Evolutionary conservation across 2,329 filamentous ascomycete species (phyloP), one percentile per base, ranked within the genome.

Genomic region (Colletotrichum tanaceti): DNA sequence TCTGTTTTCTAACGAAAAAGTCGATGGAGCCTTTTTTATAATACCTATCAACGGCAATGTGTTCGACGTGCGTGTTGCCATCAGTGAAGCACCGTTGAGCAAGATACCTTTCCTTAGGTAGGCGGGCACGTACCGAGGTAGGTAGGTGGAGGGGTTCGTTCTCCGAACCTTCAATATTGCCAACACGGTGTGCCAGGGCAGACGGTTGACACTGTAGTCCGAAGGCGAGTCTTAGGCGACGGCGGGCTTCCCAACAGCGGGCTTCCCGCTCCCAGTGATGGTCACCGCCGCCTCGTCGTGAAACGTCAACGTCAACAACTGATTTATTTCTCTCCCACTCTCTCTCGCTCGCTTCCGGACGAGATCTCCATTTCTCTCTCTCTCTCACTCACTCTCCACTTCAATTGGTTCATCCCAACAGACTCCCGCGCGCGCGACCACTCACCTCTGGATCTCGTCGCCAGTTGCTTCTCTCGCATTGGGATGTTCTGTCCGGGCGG

Each of bases 1-100:
- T 58, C 32, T 66, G 44, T 65, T 55, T 68, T 65, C 43, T 66
- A 52, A 69, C 66, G 63, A 61, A 69, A 68, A 69, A 69, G 62
- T 66, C 54, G 63, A 65, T 57, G 50, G 66, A 69, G 43, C 58
- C 52, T 46, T 47, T 47, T 55, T 49, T 41, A 67, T 20, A 38
- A 43, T 35, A 35, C 32, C 7, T 35, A 35, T 35, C 2, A 35
- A 35, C 7, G 32, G 7, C 32, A 35, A 10, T 9, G 9, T 35
- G n/a, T 7, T 5, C 11, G 20, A 13, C 1, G 39, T 47, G 28
- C 50, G 9, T 38, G 22, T 47, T 41, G 20, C 13, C 38, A 22
- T 24, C 1, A 58, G 35, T 43, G 9, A 49, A 18, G 32, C 3
- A 35, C 7, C 32, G 10, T 35, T 35, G 32, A 35, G 32, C 32